Evolutionary conservation across 176 grass and related monocot species (phyloP), one percentile per base, ranked within the genome.

Genomic region (Juncus effusus): DNA sequence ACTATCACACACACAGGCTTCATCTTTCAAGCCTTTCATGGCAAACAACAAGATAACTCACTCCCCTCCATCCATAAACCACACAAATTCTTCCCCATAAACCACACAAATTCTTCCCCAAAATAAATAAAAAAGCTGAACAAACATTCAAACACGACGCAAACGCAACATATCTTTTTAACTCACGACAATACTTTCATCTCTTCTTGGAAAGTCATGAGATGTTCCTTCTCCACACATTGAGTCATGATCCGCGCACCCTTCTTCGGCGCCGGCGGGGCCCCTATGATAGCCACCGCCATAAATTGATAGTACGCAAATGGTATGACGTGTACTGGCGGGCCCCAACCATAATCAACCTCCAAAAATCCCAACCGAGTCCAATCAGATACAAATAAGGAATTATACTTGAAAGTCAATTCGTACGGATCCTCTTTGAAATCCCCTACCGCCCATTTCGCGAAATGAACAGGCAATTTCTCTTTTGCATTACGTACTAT

Each of bases 381-480:
- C 94, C 88, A 99, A 50, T 99, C 94, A 5, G 94, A 93, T 16
- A 99, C 83, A 64, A 93, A 99, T 0, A 99, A 36, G 7, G 83
- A 80, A 69, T 89, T 77, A 65, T 87, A 93, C 3, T 47, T 68
- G 83, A 89, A 93, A 0, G 73, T 82, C 1, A 93, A 75, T 80
- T 90, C 76, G 60, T 93, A 99, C 0, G 80, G 85, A 14, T 99
- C 94, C 56, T 72, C 56, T 13, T 19, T 7, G 58, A 89, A 84
- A 3, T 83, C 80, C 0, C 88, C 94, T 0, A 38, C 82, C 2
- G 85, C 81, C 88, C 88, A 99, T 35, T 35, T n/a, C 1, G 83
- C 94, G 55, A 99, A 86, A 13, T 89, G 76, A 3, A 35, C 60
- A 0, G 78, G 45, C 14, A 99, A 83, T 9, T 65, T 5, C 0